Conservation (phyloP, 306 rosid genomes). For the Vigna hirtella region DNA sequence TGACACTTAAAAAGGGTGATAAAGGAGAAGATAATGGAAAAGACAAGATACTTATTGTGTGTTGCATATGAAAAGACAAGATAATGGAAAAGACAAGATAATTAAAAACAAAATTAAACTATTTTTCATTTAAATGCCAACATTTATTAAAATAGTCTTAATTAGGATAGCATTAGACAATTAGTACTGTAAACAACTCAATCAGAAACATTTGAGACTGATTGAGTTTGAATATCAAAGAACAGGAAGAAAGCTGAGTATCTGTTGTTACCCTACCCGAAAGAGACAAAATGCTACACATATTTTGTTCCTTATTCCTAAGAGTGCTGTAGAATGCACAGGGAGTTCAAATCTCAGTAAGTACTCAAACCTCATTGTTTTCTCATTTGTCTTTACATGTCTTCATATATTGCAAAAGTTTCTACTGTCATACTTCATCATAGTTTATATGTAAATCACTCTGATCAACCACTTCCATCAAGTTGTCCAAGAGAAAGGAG, state of each 20-base stretch:
- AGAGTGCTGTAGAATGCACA: slow-evolving; percentile 5
- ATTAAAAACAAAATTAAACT: too few relatives aligned
- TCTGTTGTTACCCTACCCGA: background rate
- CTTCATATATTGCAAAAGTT: slow-evolving; percentile 10
- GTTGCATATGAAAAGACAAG: too few relatives aligned
- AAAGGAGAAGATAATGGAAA: too few relatives aligned
- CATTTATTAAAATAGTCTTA: background rate
- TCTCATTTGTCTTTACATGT: slow-evolving; percentile 15
- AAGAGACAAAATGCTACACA: background rate
- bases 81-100: too few relatives aligned
- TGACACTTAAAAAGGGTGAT: too few relatives aligned
- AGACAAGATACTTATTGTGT: too few relatives aligned
- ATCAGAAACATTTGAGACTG: slow-evolving; percentile 12
- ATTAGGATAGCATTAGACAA: background rate
- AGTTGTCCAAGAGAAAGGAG: slow-evolving; percentile 86
- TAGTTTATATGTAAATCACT: slow-evolving; percentile 41
- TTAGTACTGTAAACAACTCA: background rate
- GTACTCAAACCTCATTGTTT: slow-evolving; percentile 27
- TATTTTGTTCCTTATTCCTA: slow-evolving; percentile 8
- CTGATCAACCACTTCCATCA: slow-evolving; percentile 80
- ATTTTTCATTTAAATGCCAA: background rate
- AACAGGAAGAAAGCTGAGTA: background rate
- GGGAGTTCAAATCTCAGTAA: background rate
- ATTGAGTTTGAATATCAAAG: background rate
- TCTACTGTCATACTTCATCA: slow-evolving; percentile 6